Percentiles rank a stretch among this genome's conserved stretches.
These are phyloP conservation scores for Apostasia ramifera DNA, from an alignment of 106 monocot genomes.

Conservation along the genomic window DNA sequence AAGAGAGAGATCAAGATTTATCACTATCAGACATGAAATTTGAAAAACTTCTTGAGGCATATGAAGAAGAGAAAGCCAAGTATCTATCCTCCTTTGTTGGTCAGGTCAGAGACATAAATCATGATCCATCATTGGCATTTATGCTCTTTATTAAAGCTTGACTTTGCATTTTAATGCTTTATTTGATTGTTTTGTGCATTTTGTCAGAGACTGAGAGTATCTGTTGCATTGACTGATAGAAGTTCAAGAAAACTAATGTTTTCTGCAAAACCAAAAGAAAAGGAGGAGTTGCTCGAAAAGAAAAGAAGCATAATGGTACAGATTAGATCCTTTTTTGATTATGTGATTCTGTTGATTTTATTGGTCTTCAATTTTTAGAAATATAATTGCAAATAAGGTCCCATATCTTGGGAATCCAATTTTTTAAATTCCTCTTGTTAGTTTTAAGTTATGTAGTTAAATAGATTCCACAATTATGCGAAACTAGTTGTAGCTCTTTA, in stretches of 20 bases:
- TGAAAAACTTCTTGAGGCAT: slow-evolving; percentile 62
- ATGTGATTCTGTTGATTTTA: not conserved
- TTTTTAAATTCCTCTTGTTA: too few relatives aligned
- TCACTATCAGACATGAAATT: slow-evolving; percentile 38
- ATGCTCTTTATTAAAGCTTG: not conserved
- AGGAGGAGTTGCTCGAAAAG: slow-evolving; percentile 69
- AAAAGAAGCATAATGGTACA: slow-evolving; percentile 83
- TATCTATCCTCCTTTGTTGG: slow-evolving; percentile 95
- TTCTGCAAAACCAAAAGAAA: slow-evolving; percentile 77
- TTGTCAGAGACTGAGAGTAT: slow-evolving; percentile 61
- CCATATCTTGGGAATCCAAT: too few relatives aligned
- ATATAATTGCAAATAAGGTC: too few relatives aligned
- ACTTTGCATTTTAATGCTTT: not conserved
- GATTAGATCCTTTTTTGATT: not conserved
- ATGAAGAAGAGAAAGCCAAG: slow-evolving; percentile 74
- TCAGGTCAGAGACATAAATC: slow-evolving; percentile 43
- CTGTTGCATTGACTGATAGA: slow-evolving; percentile 56
- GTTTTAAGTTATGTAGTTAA: too few relatives aligned
- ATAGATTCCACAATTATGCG: too few relatives aligned
- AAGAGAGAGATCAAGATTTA: slow-evolving; percentile 23
- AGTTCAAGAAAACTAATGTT: slow-evolving; percentile 68
- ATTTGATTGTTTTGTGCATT: not conserved
- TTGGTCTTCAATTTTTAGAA: not conserved
- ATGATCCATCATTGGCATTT: not conserved
- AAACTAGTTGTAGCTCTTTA: too few relatives aligned